Evolutionary conservation across 2,329 filamentous ascomycete genomes (phyloP).

Genomic region (Trichoderma polysporum): DNA sequence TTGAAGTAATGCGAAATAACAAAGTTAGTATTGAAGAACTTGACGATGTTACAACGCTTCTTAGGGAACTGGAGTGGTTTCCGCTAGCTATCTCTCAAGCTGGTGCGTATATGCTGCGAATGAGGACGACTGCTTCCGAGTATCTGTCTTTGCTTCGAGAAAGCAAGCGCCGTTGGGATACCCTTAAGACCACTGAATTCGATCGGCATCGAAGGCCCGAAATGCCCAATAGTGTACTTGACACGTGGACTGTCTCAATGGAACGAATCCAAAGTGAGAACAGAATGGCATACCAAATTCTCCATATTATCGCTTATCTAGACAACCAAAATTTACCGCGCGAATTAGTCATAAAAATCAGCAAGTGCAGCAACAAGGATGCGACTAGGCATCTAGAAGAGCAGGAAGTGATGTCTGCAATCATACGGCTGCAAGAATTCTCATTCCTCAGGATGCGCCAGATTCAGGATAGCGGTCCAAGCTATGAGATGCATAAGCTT

Average conservation of each 20-base stretch:
- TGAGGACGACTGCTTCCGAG: slow-evolving; percentile 23
- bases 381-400: slow-evolving; percentile 7
- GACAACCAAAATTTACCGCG: slow-evolving; percentile 35
- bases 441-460: slow-evolving; percentile 32
- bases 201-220: slow-evolving; percentile 32
- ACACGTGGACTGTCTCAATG: slow-evolving; percentile 38
- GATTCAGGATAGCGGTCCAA: neutral
- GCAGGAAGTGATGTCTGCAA: slow-evolving; percentile 18
- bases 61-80: slow-evolving; percentile 30
- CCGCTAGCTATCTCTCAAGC: slow-evolving; percentile 37
- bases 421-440: slow-evolving; percentile 34
- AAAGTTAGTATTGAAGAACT: slow-evolving; percentile 24
- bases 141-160: slow-evolving; percentile 30
- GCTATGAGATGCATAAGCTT: slow-evolving; percentile 32
- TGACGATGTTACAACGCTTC: neutral
- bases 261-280: slow-evolving; percentile 31
- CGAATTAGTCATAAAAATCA: slow-evolving; percentile 25
- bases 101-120: slow-evolving; percentile 34
- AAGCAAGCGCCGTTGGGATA: slow-evolving; percentile 27
- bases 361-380: neutral
- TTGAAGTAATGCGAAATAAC: neutral
- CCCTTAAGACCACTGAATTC: slow-evolving; percentile 26
- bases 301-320: slow-evolving; percentile 34
- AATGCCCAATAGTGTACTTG: slow-evolving; percentile 35
- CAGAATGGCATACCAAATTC: slow-evolving; percentile 25